These are phyloP conservation scores for Aspergillus egyptiacus DNA, from an alignment of 495 filamentous ascomycete species.

Conservation along the genomic window DNA sequence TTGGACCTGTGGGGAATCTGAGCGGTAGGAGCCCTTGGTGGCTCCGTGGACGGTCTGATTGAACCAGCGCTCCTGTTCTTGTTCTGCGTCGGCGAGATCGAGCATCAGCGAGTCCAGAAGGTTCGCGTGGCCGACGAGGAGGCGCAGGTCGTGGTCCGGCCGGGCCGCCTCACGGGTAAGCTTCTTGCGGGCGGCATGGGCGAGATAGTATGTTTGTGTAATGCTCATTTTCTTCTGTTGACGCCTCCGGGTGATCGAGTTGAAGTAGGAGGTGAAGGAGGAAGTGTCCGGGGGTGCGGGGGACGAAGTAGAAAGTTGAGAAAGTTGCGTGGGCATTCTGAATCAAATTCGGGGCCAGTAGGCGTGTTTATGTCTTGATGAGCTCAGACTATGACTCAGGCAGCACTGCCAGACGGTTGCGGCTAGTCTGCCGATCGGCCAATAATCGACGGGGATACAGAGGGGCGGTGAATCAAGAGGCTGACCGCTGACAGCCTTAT, in stretches of 20 bases:
- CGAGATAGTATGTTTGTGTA: slow-evolving; percentile 96
- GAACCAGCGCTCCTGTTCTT: slow-evolving; percentile 97
- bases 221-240: slow-evolving; percentile 84
- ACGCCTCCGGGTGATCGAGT: slow-evolving; percentile 32
- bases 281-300: slow-evolving; percentile 9
- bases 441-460: slow-evolving; percentile 17
- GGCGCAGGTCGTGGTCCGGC: slow-evolving; percentile 87
- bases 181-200: slow-evolving; percentile 92
- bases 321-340: slow-evolving; percentile 26
- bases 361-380: slow-evolving; percentile 29
- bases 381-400: slow-evolving; percentile 32
- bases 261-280: slow-evolving; percentile 31
- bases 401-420: slow-evolving; percentile 15
- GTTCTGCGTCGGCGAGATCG: slow-evolving; percentile 88
- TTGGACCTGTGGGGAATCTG: slow-evolving; percentile 68
- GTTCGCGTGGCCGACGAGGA: slow-evolving; percentile 95
- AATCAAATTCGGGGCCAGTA: slow-evolving; percentile 12
- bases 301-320: slow-evolving; percentile 12
- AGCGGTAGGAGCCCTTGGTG: slow-evolving; percentile 44
- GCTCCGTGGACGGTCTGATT: slow-evolving; percentile 85
- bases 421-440: slow-evolving; percentile 19
- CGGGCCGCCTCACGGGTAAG: slow-evolving; percentile 84
- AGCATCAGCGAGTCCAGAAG: slow-evolving; percentile 94
- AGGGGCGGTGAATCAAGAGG: slow-evolving; percentile 26
- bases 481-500: slow-evolving; percentile 15